Evolutionary conservation across 352 stramenopile genomes (phyloP).

Genomic region (Phytophthora sp.): DNA sequence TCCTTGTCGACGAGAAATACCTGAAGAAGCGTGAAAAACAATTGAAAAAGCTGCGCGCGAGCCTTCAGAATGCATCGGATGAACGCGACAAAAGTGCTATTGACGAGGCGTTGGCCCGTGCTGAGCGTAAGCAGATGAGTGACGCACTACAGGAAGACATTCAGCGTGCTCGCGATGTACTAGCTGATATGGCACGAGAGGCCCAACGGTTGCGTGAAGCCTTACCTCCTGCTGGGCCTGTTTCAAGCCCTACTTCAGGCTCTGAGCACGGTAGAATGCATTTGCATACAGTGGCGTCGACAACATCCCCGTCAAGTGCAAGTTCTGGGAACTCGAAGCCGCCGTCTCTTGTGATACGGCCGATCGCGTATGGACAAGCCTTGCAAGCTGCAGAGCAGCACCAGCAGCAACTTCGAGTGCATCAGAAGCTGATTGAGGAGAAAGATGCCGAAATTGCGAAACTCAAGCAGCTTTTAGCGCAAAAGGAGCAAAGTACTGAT

Average conservation of each 20-base stretch:
- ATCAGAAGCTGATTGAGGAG: constrained; percentile 68
- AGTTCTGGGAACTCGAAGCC: constrained; percentile 23
- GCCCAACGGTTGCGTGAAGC: constrained; percentile 22
- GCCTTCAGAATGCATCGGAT: constrained; percentile 45
- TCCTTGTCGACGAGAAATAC: constrained; percentile 81
- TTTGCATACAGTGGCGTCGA: constrained; percentile 35
- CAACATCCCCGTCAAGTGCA: constrained; percentile 6
- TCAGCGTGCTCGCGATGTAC: constrained; percentile 41
- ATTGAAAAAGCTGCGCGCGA: constrained; percentile 66
- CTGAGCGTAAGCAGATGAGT: constrained; percentile 80
- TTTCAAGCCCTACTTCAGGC: constrained; percentile 5
- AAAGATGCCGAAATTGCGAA: constrained; percentile 71
- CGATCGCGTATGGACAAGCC: constrained; percentile 75
- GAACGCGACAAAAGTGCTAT: constrained; percentile 59
- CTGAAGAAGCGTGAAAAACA: constrained; percentile 79
- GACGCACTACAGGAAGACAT: constrained; percentile 70
- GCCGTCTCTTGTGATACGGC: constrained; percentile 66
- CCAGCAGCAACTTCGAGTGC: constrained; percentile 57
- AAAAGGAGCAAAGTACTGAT: constrained; percentile 19
- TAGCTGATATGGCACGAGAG: constrained; percentile 44
- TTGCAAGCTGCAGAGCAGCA: constrained; percentile 72
- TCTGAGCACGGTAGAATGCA: constrained; percentile 26
- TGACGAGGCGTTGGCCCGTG: constrained; percentile 64
- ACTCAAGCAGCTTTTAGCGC: constrained; percentile 45
- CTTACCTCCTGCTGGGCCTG: constrained; percentile 1